phyloP scores from a whole-genome alignment of 495 filamentous ascomycete species.

The Annulohypoxylon maeteangense region DNA sequence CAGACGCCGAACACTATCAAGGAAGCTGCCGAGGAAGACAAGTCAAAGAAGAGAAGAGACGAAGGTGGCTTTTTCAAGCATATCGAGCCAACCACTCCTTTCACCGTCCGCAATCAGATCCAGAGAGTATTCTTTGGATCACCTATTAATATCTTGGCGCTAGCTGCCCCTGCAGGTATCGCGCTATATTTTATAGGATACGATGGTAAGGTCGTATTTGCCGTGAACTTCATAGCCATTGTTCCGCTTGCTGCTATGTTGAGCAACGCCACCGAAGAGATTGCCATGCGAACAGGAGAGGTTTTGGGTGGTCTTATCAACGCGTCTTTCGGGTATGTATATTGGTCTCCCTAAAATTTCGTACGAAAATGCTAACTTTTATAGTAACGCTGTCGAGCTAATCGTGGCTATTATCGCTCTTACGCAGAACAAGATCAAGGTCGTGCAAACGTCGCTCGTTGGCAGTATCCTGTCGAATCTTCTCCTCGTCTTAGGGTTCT shows the following conservation, averaged over 20 bases:
- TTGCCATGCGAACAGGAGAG: conserved; percentile 84
- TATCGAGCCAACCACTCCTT: conserved; percentile 59
- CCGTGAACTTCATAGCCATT: conserved; percentile 90
- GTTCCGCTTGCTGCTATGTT: conserved; percentile 88
- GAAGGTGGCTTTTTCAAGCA: conserved; percentile 53
- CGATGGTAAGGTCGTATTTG: conserved; percentile 73
- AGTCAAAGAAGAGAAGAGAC: conserved; percentile 51
- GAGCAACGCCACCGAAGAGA: conserved; percentile 91
- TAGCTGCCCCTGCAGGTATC: conserved; percentile 83
- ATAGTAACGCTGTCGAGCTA: conserved; percentile 87
- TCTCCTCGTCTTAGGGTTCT: conserved; percentile 91
- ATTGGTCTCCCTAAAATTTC: conserved; percentile 20
- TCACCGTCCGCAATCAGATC: conserved; percentile 76
- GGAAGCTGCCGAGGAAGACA: conserved; percentile 41
- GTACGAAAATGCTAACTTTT: conserved; percentile 20
- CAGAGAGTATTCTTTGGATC: conserved; percentile 77
- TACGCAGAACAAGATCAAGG: conserved; percentile 74
- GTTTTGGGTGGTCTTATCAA: conserved; percentile 88
- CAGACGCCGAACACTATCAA: conserved; percentile 5
- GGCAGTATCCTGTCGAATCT: conserved; percentile 92
- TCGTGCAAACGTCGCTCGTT: conserved; percentile 92
- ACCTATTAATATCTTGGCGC: conserved; percentile 84
- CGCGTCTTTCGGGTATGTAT: conserved; percentile 81
- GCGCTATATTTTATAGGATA: conserved; percentile 70
- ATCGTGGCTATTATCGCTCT: conserved; percentile 91